phyloP scores from a whole-genome alignment of 164 flowering plant genomes.

The Taxillus chinensis region DNA sequence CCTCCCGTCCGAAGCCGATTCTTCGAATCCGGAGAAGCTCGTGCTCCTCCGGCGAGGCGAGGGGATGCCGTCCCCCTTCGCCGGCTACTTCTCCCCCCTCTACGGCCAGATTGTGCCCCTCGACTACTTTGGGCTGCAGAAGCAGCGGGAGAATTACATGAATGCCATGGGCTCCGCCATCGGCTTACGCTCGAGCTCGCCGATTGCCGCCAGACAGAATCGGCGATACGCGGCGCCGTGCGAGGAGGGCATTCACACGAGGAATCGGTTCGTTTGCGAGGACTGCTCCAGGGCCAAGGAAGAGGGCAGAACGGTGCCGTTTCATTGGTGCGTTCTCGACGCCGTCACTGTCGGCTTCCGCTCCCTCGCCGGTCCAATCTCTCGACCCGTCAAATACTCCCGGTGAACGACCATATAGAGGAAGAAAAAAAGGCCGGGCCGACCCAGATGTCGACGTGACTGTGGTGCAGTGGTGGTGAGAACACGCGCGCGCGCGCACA shows the following conservation, averaged over 20 bases:
- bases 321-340: conserved; percentile 46
- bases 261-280: conserved; percentile 14
- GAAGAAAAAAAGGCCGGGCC: neutral
- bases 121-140: conserved; percentile 8
- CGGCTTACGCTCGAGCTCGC: neutral
- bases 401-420: neutral
- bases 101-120: neutral
- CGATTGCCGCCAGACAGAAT: no score
- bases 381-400: conserved; percentile 28
- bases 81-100: conserved; percentile 7
- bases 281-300: conserved; percentile 20
- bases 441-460: neutral
- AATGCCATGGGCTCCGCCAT: conserved; percentile 14
- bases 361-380: conserved; percentile 42
- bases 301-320: conserved; percentile 17
- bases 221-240: neutral
- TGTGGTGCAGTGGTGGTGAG: no score
- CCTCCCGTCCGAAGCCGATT: neutral
- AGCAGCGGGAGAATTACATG: conserved; percentile 23
- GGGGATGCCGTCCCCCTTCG: neutral
- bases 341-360: conserved; percentile 23
- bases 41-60: conserved; percentile 13
- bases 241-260: neutral
- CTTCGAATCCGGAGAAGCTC: conserved; percentile 12
- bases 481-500: no score